phyloP scores from a whole-genome alignment of 495 filamentous ascomycete species.

The Trichoderma reesei region DNA sequence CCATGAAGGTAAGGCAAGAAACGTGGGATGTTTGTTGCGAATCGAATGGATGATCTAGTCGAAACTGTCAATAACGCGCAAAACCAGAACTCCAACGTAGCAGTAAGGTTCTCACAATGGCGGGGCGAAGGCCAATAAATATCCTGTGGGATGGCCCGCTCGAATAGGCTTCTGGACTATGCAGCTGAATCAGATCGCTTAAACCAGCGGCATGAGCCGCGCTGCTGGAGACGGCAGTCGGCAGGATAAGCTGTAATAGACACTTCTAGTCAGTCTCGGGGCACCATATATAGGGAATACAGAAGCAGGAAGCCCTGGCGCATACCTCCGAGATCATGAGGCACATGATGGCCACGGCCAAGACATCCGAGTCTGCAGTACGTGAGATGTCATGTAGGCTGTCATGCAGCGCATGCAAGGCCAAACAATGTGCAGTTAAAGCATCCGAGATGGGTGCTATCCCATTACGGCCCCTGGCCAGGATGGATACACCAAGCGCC shows the following conservation, averaged over 20 bases:
- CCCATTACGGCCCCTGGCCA: slow-evolving; percentile 13
- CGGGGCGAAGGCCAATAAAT: slow-evolving; percentile 27
- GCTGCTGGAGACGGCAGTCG: slow-evolving; percentile 19
- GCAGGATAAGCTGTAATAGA: slow-evolving; percentile 22
- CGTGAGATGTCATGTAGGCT: slow-evolving; percentile 15
- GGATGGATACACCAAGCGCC: slow-evolving; percentile 22
- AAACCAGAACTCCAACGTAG: not conserved
- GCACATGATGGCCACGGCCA: slow-evolving; percentile 30
- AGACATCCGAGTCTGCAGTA: slow-evolving; percentile 13
- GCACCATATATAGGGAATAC: not conserved
- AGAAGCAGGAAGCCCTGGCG: not conserved
- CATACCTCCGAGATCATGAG: slow-evolving; percentile 23
- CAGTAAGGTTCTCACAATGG: slow-evolving; percentile 17
- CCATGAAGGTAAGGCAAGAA: slow-evolving; percentile 23
- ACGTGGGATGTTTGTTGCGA: slow-evolving; percentile 17
- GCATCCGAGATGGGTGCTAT: slow-evolving; percentile 12
- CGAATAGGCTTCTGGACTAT: slow-evolving; percentile 18
- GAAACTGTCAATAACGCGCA: not conserved
- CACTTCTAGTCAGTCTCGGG: not conserved
- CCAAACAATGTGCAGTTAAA: slow-evolving; percentile 19
- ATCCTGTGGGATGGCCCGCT: slow-evolving; percentile 24
- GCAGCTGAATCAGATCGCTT: slow-evolving; percentile 19
- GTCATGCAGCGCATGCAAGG: slow-evolving; percentile 20
- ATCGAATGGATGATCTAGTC: slow-evolving; percentile 13
- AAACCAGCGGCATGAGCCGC: slow-evolving; percentile 24